A percentile compares a stretch with the other conserved stretches of the same genome.
phyloP scores from a whole-genome alignment of 768 basidiomycete species.

The Lentinus tigrinus region DNA sequence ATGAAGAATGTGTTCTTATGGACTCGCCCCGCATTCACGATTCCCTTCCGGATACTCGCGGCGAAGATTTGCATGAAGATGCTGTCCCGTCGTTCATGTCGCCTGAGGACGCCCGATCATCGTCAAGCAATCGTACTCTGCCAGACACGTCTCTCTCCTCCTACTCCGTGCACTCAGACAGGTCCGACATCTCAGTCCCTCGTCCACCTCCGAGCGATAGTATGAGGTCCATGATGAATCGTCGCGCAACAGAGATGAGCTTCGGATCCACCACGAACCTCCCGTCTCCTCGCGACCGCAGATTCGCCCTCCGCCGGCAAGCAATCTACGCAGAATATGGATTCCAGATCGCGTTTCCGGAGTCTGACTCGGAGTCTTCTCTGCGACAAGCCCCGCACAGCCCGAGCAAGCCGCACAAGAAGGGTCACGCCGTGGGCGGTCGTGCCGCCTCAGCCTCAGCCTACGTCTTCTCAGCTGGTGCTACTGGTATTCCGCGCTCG shows the following conservation, averaged over 20 bases:
- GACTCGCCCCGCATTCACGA: no score
- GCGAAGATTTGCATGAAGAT: not conserved
- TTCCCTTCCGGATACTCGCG: no score
- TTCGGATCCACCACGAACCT: not conserved
- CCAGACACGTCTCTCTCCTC: not conserved
- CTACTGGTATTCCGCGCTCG: not conserved
- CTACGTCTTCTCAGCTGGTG: not conserved
- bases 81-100: not conserved
- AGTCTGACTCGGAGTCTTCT: constrained; percentile 11
- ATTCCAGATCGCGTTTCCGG: constrained; percentile 13
- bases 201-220: not conserved
- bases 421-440: not conserved
- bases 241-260: not conserved
- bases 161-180: not conserved
- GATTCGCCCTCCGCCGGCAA: constrained; percentile 12
- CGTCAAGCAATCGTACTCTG: not conserved
- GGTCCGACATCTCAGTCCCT: no score
- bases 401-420: not conserved
- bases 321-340: constrained; percentile 15
- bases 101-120: not conserved
- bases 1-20: no score
- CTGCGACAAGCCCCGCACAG: not conserved
- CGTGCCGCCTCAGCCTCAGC: constrained; percentile 1
- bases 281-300: not conserved
- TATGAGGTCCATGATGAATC: not conserved